Conservation (phyloP, 352 stramenopile genomes). For the Globisporangium paddicum region DNA sequence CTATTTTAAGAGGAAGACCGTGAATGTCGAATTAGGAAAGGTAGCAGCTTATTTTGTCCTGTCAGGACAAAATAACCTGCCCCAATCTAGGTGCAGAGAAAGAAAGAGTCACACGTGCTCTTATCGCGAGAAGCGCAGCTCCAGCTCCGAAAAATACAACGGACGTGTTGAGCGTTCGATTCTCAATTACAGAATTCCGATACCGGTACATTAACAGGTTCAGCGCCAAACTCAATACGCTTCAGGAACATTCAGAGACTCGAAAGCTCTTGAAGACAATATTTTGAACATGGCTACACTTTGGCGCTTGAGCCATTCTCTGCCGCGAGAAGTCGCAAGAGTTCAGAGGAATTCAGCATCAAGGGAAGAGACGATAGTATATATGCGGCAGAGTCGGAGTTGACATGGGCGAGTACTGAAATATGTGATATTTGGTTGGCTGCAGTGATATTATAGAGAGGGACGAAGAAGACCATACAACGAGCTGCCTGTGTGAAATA, state of each 20-base stretch:
- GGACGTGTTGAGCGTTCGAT: too few relatives aligned
- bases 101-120: background rate
- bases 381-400: background rate
- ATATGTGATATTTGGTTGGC: background rate
- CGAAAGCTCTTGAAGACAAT: background rate
- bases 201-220: too few relatives aligned
- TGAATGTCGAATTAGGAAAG: background rate
- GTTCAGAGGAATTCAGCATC: background rate
- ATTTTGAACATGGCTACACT: background rate
- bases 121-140: too few relatives aligned
- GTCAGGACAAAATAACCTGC: conserved; percentile 8
- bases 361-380: background rate
- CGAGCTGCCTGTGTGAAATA: too few relatives aligned
- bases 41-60: too few relatives aligned
- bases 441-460: background rate
- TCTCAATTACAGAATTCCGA: too few relatives aligned
- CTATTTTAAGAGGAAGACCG: background rate
- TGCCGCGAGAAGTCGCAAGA: background rate
- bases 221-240: too few relatives aligned
- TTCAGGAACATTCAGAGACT: too few relatives aligned
- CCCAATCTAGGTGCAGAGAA: conserved; percentile 1
- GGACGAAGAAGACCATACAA: background rate
- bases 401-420: background rate
- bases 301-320: background rate
- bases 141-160: too few relatives aligned